These are phyloP conservation scores for Begonia masoniana DNA, from an alignment of 306 rosid genomes.

Conservation along the genomic window DNA sequence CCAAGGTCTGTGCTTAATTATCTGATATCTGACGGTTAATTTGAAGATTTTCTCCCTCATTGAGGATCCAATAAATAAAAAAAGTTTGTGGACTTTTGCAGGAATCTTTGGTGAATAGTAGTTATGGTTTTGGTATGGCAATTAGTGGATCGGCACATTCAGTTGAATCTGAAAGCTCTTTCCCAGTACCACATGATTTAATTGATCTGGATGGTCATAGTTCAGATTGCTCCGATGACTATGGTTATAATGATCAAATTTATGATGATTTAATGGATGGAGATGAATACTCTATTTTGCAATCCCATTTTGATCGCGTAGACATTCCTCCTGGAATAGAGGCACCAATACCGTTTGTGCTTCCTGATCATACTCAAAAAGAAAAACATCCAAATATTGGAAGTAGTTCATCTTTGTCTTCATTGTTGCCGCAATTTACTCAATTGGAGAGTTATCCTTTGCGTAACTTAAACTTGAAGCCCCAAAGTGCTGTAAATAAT, in stretches of 20 bases:
- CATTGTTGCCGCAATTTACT: slow-evolving; percentile 19
- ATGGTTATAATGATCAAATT: slow-evolving; percentile 20
- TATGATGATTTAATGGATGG: slow-evolving; percentile 42
- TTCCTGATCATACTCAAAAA: slow-evolving; percentile 22
- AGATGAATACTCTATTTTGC: slow-evolving; percentile 41
- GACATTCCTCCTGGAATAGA: slow-evolving; percentile 71
- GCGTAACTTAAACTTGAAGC: slow-evolving; percentile 23
- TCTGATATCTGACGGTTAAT: slow-evolving; percentile 11
- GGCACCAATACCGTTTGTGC: slow-evolving; percentile 56
- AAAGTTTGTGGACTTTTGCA: slow-evolving; percentile 8
- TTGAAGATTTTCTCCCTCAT: slow-evolving; percentile 5
- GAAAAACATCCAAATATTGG: slow-evolving; percentile 13
- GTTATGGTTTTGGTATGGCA: slow-evolving; percentile 17
- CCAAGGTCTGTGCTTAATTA: slow-evolving; percentile 33
- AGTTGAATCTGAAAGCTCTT: slow-evolving; percentile 27
- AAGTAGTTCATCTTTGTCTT: slow-evolving; percentile 20
- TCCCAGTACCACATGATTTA: slow-evolving; percentile 23
- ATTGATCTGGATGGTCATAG: slow-evolving; percentile 32
- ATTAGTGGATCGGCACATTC: slow-evolving; percentile 23
- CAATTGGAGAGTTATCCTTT: slow-evolving; percentile 11
- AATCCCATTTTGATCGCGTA: slow-evolving; percentile 51
- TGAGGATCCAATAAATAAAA: not conserved
- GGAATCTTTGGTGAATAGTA: slow-evolving; percentile 16
- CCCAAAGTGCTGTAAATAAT: slow-evolving; percentile 10
- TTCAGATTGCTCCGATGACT: slow-evolving; percentile 40